A percentile compares a stretch with the other conserved stretches of the same genome.
phyloP scores from a whole-genome alignment of 129 eudicot species.

The Smallanthus sonchifolius region DNA sequence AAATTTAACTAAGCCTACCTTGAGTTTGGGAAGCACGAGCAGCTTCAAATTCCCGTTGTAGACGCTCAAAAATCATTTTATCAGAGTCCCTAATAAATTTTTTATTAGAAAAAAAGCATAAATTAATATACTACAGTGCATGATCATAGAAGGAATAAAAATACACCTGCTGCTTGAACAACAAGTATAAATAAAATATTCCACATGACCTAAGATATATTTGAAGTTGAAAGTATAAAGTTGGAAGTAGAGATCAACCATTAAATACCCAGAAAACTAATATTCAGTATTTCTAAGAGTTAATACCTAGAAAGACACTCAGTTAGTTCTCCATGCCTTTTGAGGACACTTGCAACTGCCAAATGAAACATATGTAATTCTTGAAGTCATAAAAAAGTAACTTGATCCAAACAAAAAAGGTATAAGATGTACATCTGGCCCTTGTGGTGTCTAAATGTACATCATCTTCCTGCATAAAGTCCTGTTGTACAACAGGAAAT shows the following conservation, averaged over 20 bases:
- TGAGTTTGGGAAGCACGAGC: slow-evolving; percentile 83
- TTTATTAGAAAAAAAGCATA: background rate
- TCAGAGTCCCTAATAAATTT: slow-evolving; percentile 70
- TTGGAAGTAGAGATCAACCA: background rate
- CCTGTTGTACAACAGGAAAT: slow-evolving; percentile 25
- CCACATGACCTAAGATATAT: background rate
- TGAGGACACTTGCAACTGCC: slow-evolving; percentile 66
- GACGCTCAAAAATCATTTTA: slow-evolving; percentile 84
- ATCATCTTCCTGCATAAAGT: slow-evolving; percentile 59
- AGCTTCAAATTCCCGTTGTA: slow-evolving; percentile 83
- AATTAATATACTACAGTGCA: background rate
- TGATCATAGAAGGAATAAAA: background rate
- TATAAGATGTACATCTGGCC: slow-evolving; percentile 58
- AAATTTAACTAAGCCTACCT: slow-evolving; percentile 35
- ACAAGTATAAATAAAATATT: background rate
- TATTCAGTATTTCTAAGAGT: background rate
- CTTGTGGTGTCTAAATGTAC: slow-evolving; percentile 54
- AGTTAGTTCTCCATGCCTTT: slow-evolving; percentile 76
- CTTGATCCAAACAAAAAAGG: slow-evolving; percentile 9
- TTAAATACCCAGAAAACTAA: background rate
- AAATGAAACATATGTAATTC: slow-evolving; percentile 16
- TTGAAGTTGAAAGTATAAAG: background rate
- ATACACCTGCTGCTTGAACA: background rate
- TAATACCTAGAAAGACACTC: slow-evolving; percentile 91
- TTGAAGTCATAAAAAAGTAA: slow-evolving; percentile 6